Percentiles rank a stretch among this genome's conserved stretches.
These are phyloP conservation scores for Draba incana DNA, from an alignment of 345 rosid species.

Conservation along the genomic window DNA sequence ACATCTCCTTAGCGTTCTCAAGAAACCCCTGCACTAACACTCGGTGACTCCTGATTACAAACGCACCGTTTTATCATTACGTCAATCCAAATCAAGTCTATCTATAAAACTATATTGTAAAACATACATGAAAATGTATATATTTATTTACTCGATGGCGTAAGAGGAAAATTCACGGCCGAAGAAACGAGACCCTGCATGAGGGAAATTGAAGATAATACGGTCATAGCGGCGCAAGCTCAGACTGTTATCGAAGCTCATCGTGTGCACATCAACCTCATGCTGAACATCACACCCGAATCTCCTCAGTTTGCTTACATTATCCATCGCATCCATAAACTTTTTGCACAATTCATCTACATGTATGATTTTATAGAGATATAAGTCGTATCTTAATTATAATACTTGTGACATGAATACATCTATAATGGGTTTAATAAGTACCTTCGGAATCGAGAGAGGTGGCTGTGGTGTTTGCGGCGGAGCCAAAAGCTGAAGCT, in stretches of 20 bases:
- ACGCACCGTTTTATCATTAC: neutral
- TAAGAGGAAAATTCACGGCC: constrained; percentile 15
- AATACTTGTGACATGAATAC: neutral
- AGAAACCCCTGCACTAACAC: constrained; percentile 50
- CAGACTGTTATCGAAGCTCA: constrained; percentile 38
- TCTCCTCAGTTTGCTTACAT: constrained; percentile 22
- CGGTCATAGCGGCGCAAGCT: constrained; percentile 40
- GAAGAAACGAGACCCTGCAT: constrained; percentile 49
- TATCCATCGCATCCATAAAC: constrained; percentile 32
- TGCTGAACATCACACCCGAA: constrained; percentile 42
- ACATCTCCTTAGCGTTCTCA: constrained; percentile 49
- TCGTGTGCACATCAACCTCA: constrained; percentile 43
- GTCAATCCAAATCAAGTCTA: neutral
- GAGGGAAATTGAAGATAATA: constrained; percentile 51
- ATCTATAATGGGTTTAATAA: neutral
- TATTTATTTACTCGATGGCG: constrained; percentile 26
- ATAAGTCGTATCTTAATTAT: neutral
- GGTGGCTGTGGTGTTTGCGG: constrained; percentile 62
- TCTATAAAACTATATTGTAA: neutral
- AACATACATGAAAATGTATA: neutral
- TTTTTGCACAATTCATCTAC: constrained; percentile 27
- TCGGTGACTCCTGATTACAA: constrained; percentile 40
- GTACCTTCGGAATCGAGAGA: constrained; percentile 53
- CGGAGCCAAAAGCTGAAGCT: constrained; percentile 61
- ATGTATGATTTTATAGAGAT: neutral